These are phyloP conservation scores for Paragyromitra xinjiangensis DNA, from an alignment of 495 filamentous ascomycete species.

Conservation along the genomic window DNA sequence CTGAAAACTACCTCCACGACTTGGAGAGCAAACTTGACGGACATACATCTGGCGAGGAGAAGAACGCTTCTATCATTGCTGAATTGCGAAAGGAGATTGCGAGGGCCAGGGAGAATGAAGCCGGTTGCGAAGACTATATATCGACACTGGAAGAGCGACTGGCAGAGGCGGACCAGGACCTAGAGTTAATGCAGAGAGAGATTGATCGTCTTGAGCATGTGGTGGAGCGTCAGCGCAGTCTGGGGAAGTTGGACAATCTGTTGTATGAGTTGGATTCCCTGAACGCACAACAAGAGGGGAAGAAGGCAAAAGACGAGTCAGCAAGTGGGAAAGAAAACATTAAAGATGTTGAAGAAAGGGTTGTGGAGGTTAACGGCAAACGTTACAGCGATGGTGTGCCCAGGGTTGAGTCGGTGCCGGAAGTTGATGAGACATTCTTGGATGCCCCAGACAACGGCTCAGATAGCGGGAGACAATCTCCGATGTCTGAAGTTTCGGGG, in stretches of 20 bases:
- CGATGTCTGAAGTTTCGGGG: constrained; percentile 46
- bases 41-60: constrained; percentile 89
- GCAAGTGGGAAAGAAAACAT: constrained; percentile 7
- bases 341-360: constrained; percentile 58
- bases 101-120: constrained; percentile 89
- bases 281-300: constrained; percentile 59
- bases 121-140: constrained; percentile 91
- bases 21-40: constrained; percentile 88
- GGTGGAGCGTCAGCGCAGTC: constrained; percentile 90
- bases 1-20: constrained; percentile 89
- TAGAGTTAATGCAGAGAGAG: constrained; percentile 95
- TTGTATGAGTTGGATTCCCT: constrained; percentile 89
- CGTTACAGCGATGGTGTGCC: constrained; percentile 29
- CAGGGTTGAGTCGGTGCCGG: constrained; percentile 44
- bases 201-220: constrained; percentile 94
- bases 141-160: constrained; percentile 95
- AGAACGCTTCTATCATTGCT: constrained; percentile 80
- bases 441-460: constrained; percentile 22
- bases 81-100: constrained; percentile 92
- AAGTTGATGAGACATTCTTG: constrained; percentile 50
- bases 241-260: constrained; percentile 92
- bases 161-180: constrained; percentile 94
- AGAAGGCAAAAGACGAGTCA: constrained; percentile 13
- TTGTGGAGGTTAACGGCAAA: constrained; percentile 52
- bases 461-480: constrained; percentile 36